A percentile compares a stretch with the other conserved stretches of the same genome.
These are phyloP conservation scores for Apiotrichum laibachii DNA, from an alignment of 1,284 basidiomycete genomes.

Conservation along the genomic window DNA sequence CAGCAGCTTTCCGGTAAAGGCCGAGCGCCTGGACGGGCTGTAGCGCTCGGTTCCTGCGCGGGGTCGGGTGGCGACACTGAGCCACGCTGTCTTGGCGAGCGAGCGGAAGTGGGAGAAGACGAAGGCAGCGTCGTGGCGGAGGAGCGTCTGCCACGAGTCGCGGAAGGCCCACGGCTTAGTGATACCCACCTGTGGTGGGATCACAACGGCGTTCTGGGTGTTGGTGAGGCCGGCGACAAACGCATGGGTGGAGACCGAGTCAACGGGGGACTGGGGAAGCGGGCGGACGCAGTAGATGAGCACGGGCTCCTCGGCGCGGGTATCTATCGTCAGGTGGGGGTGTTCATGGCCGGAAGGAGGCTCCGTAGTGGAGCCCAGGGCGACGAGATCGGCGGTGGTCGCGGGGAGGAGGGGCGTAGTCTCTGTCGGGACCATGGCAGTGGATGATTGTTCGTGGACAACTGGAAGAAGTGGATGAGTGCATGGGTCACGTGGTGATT, in stretches of 20 bases:
- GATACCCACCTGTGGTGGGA: neutral
- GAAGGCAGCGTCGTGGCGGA: neutral
- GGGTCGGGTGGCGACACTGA: neutral
- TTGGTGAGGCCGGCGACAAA: too few species aligned
- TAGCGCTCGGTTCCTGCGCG: neutral
- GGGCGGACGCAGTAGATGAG: neutral
- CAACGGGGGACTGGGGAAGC: neutral
- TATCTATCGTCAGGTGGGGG: too few species aligned
- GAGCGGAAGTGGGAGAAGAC: neutral
- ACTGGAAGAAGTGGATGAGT: too few species aligned
- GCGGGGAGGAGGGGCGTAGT: too few species aligned
- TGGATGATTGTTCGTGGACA: too few species aligned
- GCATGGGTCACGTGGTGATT: too few species aligned
- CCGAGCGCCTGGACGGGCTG: neutral
- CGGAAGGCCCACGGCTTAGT: neutral
- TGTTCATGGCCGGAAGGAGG: too few species aligned
- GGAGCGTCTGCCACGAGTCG: constrained; percentile 1
- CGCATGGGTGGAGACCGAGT: too few species aligned
- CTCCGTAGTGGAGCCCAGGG: too few species aligned
- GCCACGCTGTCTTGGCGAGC: neutral
- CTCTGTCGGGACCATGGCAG: too few species aligned
- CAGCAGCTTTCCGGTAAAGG: neutral
- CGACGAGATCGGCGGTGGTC: too few species aligned
- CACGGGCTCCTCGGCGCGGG: neutral
- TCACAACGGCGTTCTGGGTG: too few species aligned